Evolutionary conservation across 176 grass and related monocot species (phyloP).

Genomic region (Saccharum officinarum): DNA sequence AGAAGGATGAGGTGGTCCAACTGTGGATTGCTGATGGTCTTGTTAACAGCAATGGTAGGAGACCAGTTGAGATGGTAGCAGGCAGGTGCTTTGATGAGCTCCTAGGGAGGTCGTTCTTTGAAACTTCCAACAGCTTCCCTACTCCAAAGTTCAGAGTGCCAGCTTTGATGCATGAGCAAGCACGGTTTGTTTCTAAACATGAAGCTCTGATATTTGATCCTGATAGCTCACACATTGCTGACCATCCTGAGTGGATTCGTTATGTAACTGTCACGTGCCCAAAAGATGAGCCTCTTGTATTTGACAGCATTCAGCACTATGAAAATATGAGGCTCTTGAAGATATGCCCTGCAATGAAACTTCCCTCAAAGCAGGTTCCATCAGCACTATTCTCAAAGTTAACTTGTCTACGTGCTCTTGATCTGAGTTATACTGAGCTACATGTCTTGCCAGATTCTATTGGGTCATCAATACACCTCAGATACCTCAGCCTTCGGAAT

Average conservation of each 20-base stretch:
- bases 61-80: conserved; percentile 30
- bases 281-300: too few relatives aligned
- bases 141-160: conserved; percentile 40
- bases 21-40: conserved; percentile 64
- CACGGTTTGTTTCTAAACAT: conserved; percentile 27
- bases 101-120: conserved; percentile 46
- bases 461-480: too few relatives aligned
- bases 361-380: too few relatives aligned
- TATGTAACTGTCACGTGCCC: too few relatives aligned
- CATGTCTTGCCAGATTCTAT: too few relatives aligned
- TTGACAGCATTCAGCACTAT: too few relatives aligned
- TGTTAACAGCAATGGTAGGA: conserved; percentile 15
- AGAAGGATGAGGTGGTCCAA: conserved; percentile 52
- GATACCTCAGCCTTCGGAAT: conserved; percentile 4
- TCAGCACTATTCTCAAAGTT: too few relatives aligned
- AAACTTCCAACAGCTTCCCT: conserved; percentile 14
- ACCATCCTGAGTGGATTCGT: too few relatives aligned
- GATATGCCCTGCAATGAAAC: too few relatives aligned
- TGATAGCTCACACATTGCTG: neutral
- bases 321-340: too few relatives aligned
- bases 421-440: too few relatives aligned
- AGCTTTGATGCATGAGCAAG: conserved; percentile 42
- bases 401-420: too few relatives aligned
- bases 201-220: conserved; percentile 11
- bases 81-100: conserved; percentile 49